A percentile compares a stretch with the other conserved stretches of the same genome.
Evolutionary conservation across 768 basidiomycete species (phyloP).

Genomic region (Dioszegia crocea): DNA sequence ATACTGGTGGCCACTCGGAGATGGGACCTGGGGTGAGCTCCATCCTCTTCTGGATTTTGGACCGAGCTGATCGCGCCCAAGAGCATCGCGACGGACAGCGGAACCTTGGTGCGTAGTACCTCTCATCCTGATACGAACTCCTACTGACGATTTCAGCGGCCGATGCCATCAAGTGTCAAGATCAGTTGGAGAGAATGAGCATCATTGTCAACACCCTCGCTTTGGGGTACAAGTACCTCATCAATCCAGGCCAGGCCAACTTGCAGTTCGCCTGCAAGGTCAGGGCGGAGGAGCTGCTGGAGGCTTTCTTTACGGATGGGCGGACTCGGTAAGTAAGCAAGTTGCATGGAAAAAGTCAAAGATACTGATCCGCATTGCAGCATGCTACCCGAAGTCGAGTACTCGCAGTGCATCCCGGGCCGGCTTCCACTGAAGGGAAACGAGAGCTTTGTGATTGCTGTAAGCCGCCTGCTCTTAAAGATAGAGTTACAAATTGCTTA

Average conservation of each 20-base stretch:
- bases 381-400: constrained; percentile 17
- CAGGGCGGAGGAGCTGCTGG: constrained; percentile 2
- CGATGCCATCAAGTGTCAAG: constrained; percentile 14
- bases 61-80: background rate
- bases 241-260: background rate
- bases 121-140: background rate
- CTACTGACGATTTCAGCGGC: constrained; percentile 1
- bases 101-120: constrained; percentile 14
- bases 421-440: constrained; percentile 3
- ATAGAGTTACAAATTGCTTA: background rate
- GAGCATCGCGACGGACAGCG: constrained; percentile 20
- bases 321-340: constrained; percentile 7
- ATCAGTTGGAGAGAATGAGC: constrained; percentile 9
- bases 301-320: constrained; percentile 15
- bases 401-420: constrained; percentile 20
- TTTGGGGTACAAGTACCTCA: background rate
- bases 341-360: background rate
- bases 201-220: constrained; percentile 8
- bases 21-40: constrained; percentile 19
- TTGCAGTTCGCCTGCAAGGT: background rate
- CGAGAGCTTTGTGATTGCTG: constrained; percentile 16
- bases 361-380: background rate
- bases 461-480: background rate
- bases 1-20: constrained; percentile 12
- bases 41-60: no score